phyloP scores from a whole-genome alignment of 2,329 filamentous ascomycete genomes.

The Penicillium nordicum region DNA sequence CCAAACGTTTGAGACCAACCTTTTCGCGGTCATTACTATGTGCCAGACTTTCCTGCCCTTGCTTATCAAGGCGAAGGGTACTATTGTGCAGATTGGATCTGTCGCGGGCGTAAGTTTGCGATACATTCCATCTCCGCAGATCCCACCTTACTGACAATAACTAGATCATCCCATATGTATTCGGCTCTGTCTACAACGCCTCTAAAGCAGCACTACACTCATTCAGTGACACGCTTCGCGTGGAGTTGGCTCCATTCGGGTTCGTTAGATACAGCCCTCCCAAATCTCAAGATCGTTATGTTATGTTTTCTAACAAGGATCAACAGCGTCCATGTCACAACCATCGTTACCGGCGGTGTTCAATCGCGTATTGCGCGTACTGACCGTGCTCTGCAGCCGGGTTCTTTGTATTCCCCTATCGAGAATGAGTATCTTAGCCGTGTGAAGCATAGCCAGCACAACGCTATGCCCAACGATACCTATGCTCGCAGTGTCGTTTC shows the following conservation, averaged over 20 bases:
- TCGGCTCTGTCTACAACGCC: conserved; percentile 54
- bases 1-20: conserved; percentile 52
- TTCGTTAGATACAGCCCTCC: conserved; percentile 18
- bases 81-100: conserved; percentile 47
- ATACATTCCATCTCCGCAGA: background rate
- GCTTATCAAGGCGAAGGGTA: conserved; percentile 46
- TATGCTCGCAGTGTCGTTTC: conserved; percentile 56
- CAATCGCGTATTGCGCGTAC: conserved; percentile 57
- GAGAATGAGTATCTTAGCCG: conserved; percentile 51
- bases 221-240: conserved; percentile 56
- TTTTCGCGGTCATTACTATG: conserved; percentile 57
- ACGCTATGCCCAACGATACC: conserved; percentile 49
- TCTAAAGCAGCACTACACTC: conserved; percentile 59
- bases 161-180: conserved; percentile 44
- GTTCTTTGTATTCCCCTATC: conserved; percentile 53
- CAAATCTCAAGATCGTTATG: background rate
- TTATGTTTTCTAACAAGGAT: background rate
- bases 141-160: background rate
- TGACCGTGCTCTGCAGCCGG: conserved; percentile 46
- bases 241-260: conserved; percentile 54
- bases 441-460: conserved; percentile 53
- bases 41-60: conserved; percentile 56
- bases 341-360: conserved; percentile 59
- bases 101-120: conserved; percentile 36
- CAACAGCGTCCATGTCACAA: conserved; percentile 49